Percentiles rank a stretch among this genome's conserved stretches.
Evolutionary conservation across 2,329 filamentous ascomycete genomes (phyloP).

Genomic region (Elsinoe perseae): DNA sequence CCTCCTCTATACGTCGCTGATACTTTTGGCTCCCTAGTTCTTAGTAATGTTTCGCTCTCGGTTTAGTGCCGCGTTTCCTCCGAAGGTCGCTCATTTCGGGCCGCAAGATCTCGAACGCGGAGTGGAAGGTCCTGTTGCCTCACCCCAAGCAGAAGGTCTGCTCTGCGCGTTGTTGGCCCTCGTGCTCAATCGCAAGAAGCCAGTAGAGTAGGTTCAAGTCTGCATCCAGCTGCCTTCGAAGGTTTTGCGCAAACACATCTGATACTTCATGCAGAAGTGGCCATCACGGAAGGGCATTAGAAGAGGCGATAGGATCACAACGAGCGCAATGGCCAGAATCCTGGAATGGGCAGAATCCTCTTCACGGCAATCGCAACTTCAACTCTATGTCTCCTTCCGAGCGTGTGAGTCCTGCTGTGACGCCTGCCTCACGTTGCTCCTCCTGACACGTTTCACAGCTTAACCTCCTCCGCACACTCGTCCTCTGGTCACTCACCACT

Average conservation of each 20-base stretch:
- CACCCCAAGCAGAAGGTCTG: constrained; percentile 77
- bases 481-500: constrained; percentile 81
- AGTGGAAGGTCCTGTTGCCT: constrained; percentile 66
- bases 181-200: constrained; percentile 93
- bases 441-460: constrained; percentile 51
- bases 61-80: constrained; percentile 81
- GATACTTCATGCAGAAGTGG: constrained; percentile 55
- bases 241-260: not conserved
- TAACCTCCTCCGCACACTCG: constrained; percentile 69
- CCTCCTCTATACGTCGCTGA: constrained; percentile 31
- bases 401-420: constrained; percentile 51
- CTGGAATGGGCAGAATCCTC: constrained; percentile 77
- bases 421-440: not conserved
- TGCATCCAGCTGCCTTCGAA: not conserved
- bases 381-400: constrained; percentile 71
- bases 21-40: constrained; percentile 54
- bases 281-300: constrained; percentile 85
- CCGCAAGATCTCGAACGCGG: constrained; percentile 92
- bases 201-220: constrained; percentile 68
- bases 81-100: constrained; percentile 80
- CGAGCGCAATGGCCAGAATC: constrained; percentile 77
- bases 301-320: constrained; percentile 82
- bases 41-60: constrained; percentile 96
- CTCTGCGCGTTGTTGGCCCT: constrained; percentile 83
- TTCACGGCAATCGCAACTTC: constrained; percentile 74